Percentiles rank a stretch among this genome's conserved stretches.
Conservation (phyloP, 202 grass and related monocot genomes). For the Schoenoplectus tabernaemontani region DNA sequence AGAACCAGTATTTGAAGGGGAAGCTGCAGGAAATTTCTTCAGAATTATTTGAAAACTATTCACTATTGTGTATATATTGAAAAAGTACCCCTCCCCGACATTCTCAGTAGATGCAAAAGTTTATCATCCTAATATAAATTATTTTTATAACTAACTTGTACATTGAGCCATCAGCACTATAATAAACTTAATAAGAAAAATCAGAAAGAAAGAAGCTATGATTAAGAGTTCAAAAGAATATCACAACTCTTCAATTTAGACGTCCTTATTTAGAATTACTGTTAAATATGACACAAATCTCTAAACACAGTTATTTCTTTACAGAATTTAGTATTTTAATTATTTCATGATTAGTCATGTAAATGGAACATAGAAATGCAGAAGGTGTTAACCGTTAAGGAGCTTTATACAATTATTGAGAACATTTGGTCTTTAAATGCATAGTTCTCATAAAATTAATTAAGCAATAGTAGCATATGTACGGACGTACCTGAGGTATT, state of each 20-base stretch:
- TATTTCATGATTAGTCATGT: not conserved
- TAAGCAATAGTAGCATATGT: not conserved
- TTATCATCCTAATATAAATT: not conserved
- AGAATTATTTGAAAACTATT: not conserved
- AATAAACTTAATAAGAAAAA: not conserved
- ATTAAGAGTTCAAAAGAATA: too few species aligned
- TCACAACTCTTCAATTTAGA: not conserved
- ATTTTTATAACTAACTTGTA: not conserved
- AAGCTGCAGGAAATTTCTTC: not conserved
- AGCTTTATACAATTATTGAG: not conserved
- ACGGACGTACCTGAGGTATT: constrained; percentile 29
- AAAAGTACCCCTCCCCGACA: not conserved
- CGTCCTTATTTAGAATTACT: not conserved
- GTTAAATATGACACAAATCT: not conserved
- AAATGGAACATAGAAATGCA: not conserved
- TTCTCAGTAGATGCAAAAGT: not conserved
- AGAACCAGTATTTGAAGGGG: not conserved
- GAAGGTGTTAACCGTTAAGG: not conserved
- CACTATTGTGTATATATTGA: not conserved
- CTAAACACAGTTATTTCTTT: too few species aligned
- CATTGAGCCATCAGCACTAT: not conserved
- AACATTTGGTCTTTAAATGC: not conserved
- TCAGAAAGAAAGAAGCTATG: too few species aligned
- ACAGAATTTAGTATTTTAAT: not conserved
- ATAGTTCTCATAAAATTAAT: not conserved